Evolutionary conservation across 257 asterid species (phyloP).

Genomic region (Asclepias syriaca): DNA sequence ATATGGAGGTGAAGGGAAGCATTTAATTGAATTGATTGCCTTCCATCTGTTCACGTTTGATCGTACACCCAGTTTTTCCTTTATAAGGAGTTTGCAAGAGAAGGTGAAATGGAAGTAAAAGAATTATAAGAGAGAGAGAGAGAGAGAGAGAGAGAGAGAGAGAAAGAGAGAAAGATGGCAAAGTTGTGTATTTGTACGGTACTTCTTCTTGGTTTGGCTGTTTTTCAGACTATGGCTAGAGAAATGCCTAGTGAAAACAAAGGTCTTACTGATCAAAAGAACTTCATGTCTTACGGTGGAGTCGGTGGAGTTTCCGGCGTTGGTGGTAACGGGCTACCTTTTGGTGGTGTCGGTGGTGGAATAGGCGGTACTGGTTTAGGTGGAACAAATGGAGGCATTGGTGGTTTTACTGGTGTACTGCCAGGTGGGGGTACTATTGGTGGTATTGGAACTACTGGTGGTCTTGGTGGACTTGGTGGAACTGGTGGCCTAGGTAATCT

Average conservation of each 20-base stretch:
- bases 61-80: constrained; percentile 11
- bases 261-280: constrained; percentile 36
- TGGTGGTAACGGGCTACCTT: constrained; percentile 21
- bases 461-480: constrained; percentile 19
- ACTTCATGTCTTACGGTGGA: constrained; percentile 25
- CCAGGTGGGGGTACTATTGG: constrained; percentile 14
- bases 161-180: constrained; percentile 20
- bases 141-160: constrained; percentile 1
- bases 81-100: constrained; percentile 12
- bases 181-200: constrained; percentile 10
- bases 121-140: neutral
- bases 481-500: constrained; percentile 6
- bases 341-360: constrained; percentile 25
- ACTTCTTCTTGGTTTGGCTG: constrained; percentile 22
- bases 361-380: constrained; percentile 20
- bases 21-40: constrained; percentile 23
- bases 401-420: constrained; percentile 15
- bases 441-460: constrained; percentile 20
- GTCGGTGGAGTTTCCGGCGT: constrained; percentile 24
- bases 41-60: constrained; percentile 1
- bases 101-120: neutral
- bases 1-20: neutral
- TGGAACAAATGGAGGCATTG: constrained; percentile 11
- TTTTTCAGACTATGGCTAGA: constrained; percentile 23
- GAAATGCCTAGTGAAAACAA: constrained; percentile 28